Conservation (phyloP, 2,329 filamentous ascomycete species). For the Orbilia javanica region DNA sequence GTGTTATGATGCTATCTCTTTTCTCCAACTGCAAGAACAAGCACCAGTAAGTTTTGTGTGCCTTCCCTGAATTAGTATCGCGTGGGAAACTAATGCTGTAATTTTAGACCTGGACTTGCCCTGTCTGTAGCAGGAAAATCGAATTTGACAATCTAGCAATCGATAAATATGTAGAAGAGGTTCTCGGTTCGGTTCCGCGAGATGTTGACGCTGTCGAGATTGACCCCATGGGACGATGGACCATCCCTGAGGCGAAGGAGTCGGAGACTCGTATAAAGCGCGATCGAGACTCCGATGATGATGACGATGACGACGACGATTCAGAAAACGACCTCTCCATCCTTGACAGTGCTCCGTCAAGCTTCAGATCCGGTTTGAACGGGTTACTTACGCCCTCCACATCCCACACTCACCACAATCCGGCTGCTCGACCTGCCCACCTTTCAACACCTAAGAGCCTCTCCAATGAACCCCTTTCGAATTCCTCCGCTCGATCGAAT, state of each 20-base stretch:
- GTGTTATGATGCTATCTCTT: conserved; percentile 93
- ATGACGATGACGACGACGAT: conserved; percentile 48
- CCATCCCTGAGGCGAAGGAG: conserved; percentile 64
- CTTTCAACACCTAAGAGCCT: conserved; percentile 64
- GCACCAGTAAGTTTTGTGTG: conserved; percentile 71
- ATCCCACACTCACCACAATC: conserved; percentile 37
- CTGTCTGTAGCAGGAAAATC: conserved; percentile 86
- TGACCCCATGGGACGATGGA: conserved; percentile 87
- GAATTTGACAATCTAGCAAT: conserved; percentile 85
- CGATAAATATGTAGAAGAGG: conserved; percentile 92
- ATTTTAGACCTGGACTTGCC: conserved; percentile 85
- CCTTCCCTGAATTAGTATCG: neutral
- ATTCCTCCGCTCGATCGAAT: conserved; percentile 34
- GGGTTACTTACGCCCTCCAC: conserved; percentile 60
- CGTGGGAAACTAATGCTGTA: neutral
- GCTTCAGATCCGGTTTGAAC: conserved; percentile 62
- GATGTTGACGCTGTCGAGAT: conserved; percentile 87
- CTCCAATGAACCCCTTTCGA: conserved; percentile 57
- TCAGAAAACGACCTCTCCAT: conserved; percentile 55
- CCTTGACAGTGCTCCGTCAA: conserved; percentile 56
- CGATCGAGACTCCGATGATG: conserved; percentile 35
- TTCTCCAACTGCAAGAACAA: conserved; percentile 93
- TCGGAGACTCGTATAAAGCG: conserved; percentile 44
- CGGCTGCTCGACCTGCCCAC: conserved; percentile 4
- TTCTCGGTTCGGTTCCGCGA: conserved; percentile 78